Percentiles rank a stretch among this genome's conserved stretches.
These are phyloP conservation scores for Inga oerstediana DNA, from an alignment of 306 rosid species.

Conservation along the genomic window DNA sequence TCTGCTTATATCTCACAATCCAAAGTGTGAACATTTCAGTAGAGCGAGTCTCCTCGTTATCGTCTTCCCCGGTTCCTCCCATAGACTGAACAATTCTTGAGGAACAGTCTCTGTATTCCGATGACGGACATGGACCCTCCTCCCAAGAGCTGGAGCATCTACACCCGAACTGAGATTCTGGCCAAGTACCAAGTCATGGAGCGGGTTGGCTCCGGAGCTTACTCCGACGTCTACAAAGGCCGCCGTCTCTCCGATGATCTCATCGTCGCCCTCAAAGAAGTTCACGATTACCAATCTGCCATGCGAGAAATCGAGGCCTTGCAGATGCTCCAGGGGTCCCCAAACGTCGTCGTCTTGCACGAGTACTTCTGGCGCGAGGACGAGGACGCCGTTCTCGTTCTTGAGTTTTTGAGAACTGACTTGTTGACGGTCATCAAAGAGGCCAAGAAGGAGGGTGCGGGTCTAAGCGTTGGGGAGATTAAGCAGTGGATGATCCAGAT, in stretches of 20 bases:
- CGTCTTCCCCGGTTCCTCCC: not conserved
- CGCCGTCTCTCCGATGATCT: slow-evolving; percentile 67
- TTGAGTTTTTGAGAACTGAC: slow-evolving; percentile 69
- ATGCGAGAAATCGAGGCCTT: slow-evolving; percentile 84
- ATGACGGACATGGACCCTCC: slow-evolving; percentile 54
- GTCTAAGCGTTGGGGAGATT: slow-evolving; percentile 50
- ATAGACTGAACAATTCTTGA: not conserved
- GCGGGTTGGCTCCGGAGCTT: slow-evolving; percentile 84
- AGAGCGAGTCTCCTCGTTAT: not conserved
- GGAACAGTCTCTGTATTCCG: not conserved
- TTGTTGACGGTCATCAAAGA: slow-evolving; percentile 59
- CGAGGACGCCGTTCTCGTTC: slow-evolving; percentile 88
- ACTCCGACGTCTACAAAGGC: slow-evolving; percentile 83
- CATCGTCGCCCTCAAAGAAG: slow-evolving; percentile 84
- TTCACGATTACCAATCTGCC: slow-evolving; percentile 84
- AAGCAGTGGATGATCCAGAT: slow-evolving; percentile 88
- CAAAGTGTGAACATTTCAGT: not conserved
- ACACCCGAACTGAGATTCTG: slow-evolving; percentile 73
- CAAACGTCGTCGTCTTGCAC: slow-evolving; percentile 68
- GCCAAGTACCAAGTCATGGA: slow-evolving; percentile 68
- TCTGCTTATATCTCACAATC: no score
- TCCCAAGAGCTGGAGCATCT: slow-evolving; percentile 85
- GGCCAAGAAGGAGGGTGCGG: slow-evolving; percentile 57
- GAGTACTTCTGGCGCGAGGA: slow-evolving; percentile 95
- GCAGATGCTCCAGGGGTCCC: slow-evolving; percentile 55